Evolutionary conservation across 305 asterid species (phyloP), one percentile per base, ranked within the genome.

Genomic region (Solanum hybrid): DNA sequence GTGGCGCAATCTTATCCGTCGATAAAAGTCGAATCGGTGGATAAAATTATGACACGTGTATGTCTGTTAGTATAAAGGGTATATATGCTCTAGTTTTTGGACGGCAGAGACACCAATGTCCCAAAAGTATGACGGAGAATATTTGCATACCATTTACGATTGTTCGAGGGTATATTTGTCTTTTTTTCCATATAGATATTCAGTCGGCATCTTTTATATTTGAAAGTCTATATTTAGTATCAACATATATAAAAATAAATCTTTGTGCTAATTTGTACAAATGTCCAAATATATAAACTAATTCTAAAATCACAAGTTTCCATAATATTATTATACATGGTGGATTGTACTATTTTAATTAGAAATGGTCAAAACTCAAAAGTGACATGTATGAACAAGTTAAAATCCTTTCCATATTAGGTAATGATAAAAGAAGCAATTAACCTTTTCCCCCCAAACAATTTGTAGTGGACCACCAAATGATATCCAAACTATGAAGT

Each of bases 401-500:
- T 51, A n/a, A 57, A 61, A 31, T 57, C 7, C 88, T 85, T 85
- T 85, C 88, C 77, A 85, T 31, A 85, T 57, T 57, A 85, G 32
- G 88, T 57, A 45, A 29, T 84, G 88, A 17, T 20, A 57, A 20
- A 85, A 57, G 45, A 85, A 57, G 6, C 22, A 29, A 84, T 3
- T 45, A 20, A 10, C 29, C 20, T 45, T 84, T 41, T 70, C 29
- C 2, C 0, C 17, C 75, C 88, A 31, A 57, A 85, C 77, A 57
- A 20, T 85, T 57, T 85, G 76, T 31, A 85, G 88, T 32, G 88
- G 88, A 57, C 76, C 88, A 57, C 73, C 20, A 57, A 85, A 85
- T 57, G 39, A 31, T 22, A 29, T 10, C 11, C 76, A 57, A 85
- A 22, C 73, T 85, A 51, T 85, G 13, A 57, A 32, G 31, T 85